phyloP scores from a whole-genome alignment of 352 stramenopile genomes.

The Blastocystis sp. region DNA sequence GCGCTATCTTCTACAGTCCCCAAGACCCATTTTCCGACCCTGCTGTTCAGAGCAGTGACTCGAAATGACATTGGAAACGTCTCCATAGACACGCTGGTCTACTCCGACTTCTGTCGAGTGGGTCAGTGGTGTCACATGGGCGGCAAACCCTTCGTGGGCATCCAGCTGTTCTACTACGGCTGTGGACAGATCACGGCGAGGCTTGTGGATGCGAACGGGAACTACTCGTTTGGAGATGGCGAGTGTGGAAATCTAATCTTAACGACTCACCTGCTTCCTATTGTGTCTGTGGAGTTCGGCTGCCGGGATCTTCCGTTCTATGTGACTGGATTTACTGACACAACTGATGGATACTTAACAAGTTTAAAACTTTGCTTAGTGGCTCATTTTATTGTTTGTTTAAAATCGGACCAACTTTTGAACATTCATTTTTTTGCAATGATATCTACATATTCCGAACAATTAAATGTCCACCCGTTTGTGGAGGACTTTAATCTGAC shows the following conservation, averaged over 20 bases:
- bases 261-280: background rate
- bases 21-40: background rate
- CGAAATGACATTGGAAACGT: background rate
- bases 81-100: background rate
- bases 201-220: background rate
- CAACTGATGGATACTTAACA: background rate
- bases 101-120: background rate
- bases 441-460: background rate
- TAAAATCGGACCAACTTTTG: background rate
- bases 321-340: background rate
- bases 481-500: background rate
- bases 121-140: background rate
- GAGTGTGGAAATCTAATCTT: background rate
- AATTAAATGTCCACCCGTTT: background rate
- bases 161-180: conserved; percentile 51
- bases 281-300: conserved; percentile 19
- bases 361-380: conserved; percentile 30
- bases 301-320: background rate
- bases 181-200: background rate
- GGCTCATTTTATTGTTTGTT: background rate
- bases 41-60: background rate
- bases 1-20: background rate
- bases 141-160: background rate
- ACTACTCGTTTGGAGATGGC: background rate
- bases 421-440: background rate